Evolutionary conservation across 306 rosid genomes (phyloP).

Genomic region (Morella rubra): DNA sequence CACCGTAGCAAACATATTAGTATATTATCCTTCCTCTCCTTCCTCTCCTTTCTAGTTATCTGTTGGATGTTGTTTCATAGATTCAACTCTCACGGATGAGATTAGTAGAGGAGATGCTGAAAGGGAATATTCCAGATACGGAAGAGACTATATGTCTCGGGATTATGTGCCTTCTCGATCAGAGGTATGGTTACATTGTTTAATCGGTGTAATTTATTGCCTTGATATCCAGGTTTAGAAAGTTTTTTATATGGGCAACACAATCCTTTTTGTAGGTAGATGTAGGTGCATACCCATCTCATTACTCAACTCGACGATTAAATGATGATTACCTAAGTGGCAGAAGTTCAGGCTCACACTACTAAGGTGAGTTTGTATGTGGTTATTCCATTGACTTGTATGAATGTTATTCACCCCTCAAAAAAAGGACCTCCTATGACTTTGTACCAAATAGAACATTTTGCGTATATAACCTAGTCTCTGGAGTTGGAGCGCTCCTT

Average conservation of each 20-base stretch:
- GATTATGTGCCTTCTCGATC: conserved; percentile 12
- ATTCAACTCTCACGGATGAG: neutral
- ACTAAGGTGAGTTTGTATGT: conserved; percentile 9
- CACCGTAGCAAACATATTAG: neutral
- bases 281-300: conserved; percentile 7
- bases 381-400: neutral
- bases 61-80: neutral
- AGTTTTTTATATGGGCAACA: neutral
- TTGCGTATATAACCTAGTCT: neutral
- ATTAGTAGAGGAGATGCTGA: conserved; percentile 8
- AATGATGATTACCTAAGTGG: neutral
- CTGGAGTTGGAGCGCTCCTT: conserved; percentile 11
- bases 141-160: conserved; percentile 1
- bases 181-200: neutral
- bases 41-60: neutral
- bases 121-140: conserved; percentile 3
- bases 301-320: neutral
- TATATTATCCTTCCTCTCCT: neutral
- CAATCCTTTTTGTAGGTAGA: neutral
- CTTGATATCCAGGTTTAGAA: neutral
- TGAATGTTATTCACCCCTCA: neutral
- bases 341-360: conserved; percentile 8
- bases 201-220: neutral
- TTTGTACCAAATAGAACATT: conserved; percentile 2
- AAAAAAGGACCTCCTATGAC: neutral